Evolutionary conservation across 257 asterid species (phyloP), one percentile per base, ranked within the genome.

Genomic region (Solanum phureja): DNA sequence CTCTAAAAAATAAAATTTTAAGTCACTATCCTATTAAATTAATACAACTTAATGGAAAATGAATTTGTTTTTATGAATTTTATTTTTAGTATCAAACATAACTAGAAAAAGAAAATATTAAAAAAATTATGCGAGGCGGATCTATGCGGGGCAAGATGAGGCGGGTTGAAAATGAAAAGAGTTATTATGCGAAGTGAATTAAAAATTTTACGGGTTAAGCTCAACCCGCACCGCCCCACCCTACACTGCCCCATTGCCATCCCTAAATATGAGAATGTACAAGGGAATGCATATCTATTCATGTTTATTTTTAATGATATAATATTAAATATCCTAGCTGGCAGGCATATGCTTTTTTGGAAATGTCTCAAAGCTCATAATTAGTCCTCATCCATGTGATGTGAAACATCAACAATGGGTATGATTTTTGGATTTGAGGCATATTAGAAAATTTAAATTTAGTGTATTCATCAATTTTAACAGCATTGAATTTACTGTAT

Each of bases 281-380:
- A 66, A 83, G 88, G 40, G 86, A 93, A 90, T 38, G 71, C 87
- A n/a, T 77, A 88, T 91, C 90, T 91, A 87, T 87, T 86, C 77
- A 74, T 34, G 86, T 85, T 40, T 58, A 11, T 7, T 23, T 81
- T 68, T 49, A 69, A 23, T 42, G 13, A 42, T 58, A 58, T 52
- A 18, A 52, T 52, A 52, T 52, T 23, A 34, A 73, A 79, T 16
- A 77, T 86, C 87, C 87, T 64, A 91, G 93, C 93, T 94, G 96
- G 90, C 89, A 83, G 27, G 44, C 89, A 92, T 93, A 81, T 90
- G 93, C 84, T 8, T 31, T 31, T 81, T 44, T 82, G 56, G 93
- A 91, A 91, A 8, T 91, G 92, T 91, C 91, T 66, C 74, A 92
- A 93, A 91, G 72, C 27, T 74, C 90, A 88, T 91, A 87, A 86